phyloP scores from a whole-genome alignment of 768 basidiomycete species.

The Cystobasidiopsis lactophilus region DNA sequence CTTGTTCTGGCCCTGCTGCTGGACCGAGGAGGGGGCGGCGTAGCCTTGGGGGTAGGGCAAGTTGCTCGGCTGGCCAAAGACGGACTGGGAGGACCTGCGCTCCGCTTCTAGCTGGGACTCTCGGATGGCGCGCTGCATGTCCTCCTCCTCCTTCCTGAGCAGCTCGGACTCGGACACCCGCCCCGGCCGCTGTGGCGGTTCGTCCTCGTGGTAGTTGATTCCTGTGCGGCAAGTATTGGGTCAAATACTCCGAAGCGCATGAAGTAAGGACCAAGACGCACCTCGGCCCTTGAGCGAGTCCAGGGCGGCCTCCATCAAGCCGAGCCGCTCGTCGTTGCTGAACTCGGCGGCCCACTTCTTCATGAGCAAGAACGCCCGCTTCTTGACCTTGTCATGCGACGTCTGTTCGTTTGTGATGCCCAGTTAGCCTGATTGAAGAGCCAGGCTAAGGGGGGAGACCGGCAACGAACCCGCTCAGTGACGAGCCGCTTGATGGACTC shows the following conservation, averaged over 20 bases:
- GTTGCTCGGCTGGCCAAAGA: too few species aligned
- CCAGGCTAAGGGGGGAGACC: neutral
- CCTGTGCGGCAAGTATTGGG: neutral
- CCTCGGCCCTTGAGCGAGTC: slow-evolving; percentile 62
- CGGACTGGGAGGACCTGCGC: neutral
- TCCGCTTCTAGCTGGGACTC: slow-evolving; percentile 10
- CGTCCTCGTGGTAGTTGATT: slow-evolving; percentile 14
- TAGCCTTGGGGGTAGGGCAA: neutral
- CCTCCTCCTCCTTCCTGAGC: slow-evolving; percentile 12
- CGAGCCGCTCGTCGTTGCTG: slow-evolving; percentile 51
- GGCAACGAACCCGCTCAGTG: slow-evolving; percentile 49
- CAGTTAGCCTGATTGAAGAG: neutral
- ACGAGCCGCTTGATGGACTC: slow-evolving; percentile 66
- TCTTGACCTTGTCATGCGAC: slow-evolving; percentile 74
- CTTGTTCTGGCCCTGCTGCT: neutral
- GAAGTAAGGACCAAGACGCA: slow-evolving; percentile 23
- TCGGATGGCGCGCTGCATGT: slow-evolving; percentile 11
- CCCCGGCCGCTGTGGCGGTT: slow-evolving; percentile 13
- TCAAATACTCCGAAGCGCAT: neutral
- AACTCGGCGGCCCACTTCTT: slow-evolving; percentile 70
- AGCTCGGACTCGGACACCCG: neutral
- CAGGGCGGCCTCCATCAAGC: slow-evolving; percentile 78
- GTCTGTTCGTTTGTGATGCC: slow-evolving; percentile 43
- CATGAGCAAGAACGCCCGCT: slow-evolving; percentile 45
- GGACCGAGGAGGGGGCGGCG: neutral